Evolutionary conservation across 352 stramenopile genomes (phyloP).

Genomic region (Globisporangium uncinulatum): DNA sequence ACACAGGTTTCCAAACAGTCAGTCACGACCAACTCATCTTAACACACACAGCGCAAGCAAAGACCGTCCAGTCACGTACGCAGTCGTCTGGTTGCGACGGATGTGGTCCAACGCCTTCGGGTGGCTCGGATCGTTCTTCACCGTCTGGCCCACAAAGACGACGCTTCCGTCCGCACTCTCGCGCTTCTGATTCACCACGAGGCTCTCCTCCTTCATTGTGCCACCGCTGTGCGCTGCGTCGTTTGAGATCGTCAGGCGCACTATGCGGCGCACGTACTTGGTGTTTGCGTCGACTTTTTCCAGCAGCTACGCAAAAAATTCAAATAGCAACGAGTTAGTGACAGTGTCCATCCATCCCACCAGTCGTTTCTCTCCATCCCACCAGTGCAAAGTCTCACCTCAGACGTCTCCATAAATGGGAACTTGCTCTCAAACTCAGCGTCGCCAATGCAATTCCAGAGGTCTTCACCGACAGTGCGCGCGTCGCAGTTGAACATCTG

Average conservation of each 20-base stretch:
- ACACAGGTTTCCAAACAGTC: not conserved
- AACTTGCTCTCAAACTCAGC: constrained; percentile 79
- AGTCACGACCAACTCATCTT: too few species aligned
- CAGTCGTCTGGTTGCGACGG: constrained; percentile 71
- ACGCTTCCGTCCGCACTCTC: constrained; percentile 69
- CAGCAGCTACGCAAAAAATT: constrained; percentile 24
- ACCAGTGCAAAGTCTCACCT: constrained; percentile 15
- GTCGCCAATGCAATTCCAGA: constrained; percentile 76
- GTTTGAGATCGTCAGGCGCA: constrained; percentile 78
- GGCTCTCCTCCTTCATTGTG: constrained; percentile 81
- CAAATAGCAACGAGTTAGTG: not conserved
- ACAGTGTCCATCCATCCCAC: not conserved
- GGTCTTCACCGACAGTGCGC: constrained; percentile 56
- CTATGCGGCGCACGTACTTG: constrained; percentile 77
- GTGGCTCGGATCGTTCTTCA: constrained; percentile 70
- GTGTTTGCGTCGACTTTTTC: constrained; percentile 70
- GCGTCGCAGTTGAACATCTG: constrained; percentile 79
- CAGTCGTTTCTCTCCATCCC: too few species aligned
- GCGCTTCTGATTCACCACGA: constrained; percentile 75
- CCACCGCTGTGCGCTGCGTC: constrained; percentile 55
- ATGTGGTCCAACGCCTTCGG: constrained; percentile 58
- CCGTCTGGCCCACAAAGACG: constrained; percentile 53
- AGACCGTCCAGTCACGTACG: constrained; percentile 35
- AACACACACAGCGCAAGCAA: not conserved
- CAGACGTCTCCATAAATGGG: constrained; percentile 68